Conservation (phyloP, 805 yeast genomes). For the Zygosaccharomyces pseudorouxii region DNA sequence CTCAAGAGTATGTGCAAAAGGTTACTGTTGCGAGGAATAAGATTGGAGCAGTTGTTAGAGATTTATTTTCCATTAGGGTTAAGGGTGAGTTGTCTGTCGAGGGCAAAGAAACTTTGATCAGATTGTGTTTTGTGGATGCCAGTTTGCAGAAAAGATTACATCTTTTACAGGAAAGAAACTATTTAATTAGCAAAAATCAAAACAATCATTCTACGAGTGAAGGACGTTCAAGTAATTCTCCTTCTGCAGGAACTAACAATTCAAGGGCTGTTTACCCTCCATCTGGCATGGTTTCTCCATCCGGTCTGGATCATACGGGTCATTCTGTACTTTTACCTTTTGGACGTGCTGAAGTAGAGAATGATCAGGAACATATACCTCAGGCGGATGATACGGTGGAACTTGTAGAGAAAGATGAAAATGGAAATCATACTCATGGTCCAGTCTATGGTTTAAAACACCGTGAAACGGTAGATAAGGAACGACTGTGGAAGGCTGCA, state of each 20-base stretch:
- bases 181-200: not conserved
- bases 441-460: conserved; percentile 14
- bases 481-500: conserved; percentile 28
- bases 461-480: conserved; percentile 18
- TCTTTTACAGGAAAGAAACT: conserved; percentile 32
- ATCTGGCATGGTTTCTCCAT: conserved; percentile 21
- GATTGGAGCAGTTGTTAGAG: conserved; percentile 48
- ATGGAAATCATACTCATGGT: conserved; percentile 25
- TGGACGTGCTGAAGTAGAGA: conserved; percentile 31
- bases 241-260: not conserved
- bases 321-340: conserved; percentile 38
- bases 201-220: not conserved
- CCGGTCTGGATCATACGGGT: conserved; percentile 30
- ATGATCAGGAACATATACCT: conserved; percentile 17
- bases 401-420: conserved; percentile 29
- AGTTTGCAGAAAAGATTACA: conserved; percentile 54
- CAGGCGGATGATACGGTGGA: conserved; percentile 34
- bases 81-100: conserved; percentile 54
- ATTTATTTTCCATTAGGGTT: conserved; percentile 54
- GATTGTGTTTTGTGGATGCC: conserved; percentile 67
- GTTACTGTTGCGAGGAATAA: conserved; percentile 37
- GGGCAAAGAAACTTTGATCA: conserved; percentile 73
- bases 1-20: conserved; percentile 37
- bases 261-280: conserved; percentile 4
- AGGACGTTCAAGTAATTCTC: not conserved